Evolutionary conservation across 441 rosid genomes (phyloP), one percentile per base, ranked within the genome.

Genomic region (Sinapis alba): DNA sequence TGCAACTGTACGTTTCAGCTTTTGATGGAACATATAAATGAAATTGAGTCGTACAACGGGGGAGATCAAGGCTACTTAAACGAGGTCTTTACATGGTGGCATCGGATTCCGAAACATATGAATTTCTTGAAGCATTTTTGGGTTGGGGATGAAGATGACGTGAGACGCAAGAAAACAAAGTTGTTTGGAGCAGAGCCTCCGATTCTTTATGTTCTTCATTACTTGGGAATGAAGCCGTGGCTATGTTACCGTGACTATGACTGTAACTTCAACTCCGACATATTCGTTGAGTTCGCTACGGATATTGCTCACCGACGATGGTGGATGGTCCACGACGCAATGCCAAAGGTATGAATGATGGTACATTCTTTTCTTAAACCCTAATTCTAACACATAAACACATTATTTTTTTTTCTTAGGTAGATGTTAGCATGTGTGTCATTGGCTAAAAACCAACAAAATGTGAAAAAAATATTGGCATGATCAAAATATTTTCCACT

Each of bases 41-140:
- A 92, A 83, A 89, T 94, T 0, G 91, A 89, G 61, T 92, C 98
- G 13, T 94, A 92, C 71, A 92, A 94, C 41, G 97, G 98, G 0
- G 98, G 98, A 19, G 98, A 94, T 72, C 98, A 94, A 36, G 98
- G 97, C 3, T 92, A 92, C 81, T 58, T 94, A 60, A 94, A 94
- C 38, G 97, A 94, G 80, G 81, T 92, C 32, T 94, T 88, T 75
- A 94, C 98, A 27, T 92, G 98, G 97, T 94, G 98, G 98, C 97
- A 90, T 74, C 82, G 98, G 24, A 89, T 90, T 76, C 97, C 98
- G 3, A 86, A 82, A 18, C 97, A 87, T 61, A 87, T 94, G 90
- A 94, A 94, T 80, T 94, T 92, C 82, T 75, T 94, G 82, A 94
- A 94, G 69, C 92, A 94, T 78, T 94, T 94, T 82, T 94, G 98